Percentiles rank a stretch among this genome's conserved stretches.
Conservation (phyloP, 1,139 yeast species). For the Geotrichum restrictum region DNA sequence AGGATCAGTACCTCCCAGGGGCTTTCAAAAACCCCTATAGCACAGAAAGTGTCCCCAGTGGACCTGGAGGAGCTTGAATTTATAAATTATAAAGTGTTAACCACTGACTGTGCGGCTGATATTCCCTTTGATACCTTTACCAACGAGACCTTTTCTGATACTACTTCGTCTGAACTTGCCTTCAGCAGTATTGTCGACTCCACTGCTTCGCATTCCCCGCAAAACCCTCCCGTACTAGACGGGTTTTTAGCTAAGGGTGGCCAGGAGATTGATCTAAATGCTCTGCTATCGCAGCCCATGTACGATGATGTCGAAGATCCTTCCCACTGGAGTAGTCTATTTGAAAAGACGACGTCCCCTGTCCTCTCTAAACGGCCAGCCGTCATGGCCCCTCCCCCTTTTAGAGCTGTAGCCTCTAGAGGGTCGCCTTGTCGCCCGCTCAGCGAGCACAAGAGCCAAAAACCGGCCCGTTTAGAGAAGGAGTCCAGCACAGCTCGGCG, state of each 20-base stretch:
- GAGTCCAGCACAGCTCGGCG: constrained; percentile 76
- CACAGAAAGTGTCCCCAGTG: too few species aligned
- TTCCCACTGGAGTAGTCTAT: not conserved
- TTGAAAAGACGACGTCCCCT: not conserved
- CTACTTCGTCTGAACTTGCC: not conserved
- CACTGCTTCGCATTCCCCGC: not conserved
- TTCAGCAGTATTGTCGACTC: not conserved
- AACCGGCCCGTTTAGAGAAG: too few species aligned
- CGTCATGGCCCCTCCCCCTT: too few species aligned
- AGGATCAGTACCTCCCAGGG: not conserved
- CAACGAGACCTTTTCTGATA: not conserved
- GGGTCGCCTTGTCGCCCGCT: too few species aligned
- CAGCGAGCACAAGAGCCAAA: too few species aligned
- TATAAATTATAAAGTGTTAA: not conserved
- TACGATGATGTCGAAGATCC: not conserved
- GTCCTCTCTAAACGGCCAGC: not conserved
- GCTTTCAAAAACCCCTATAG: not conserved
- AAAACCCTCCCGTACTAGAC: not conserved
- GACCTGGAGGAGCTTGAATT: too few species aligned
- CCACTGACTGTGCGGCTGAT: not conserved
- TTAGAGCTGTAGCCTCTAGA: too few species aligned
- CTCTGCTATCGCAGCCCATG: not conserved
- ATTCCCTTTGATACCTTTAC: not conserved
- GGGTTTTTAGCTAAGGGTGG: not conserved
- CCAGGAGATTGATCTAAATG: not conserved